These are phyloP conservation scores for Gossypium ekmanianum DNA, from an alignment of 345 rosid species.

Conservation along the genomic window DNA sequence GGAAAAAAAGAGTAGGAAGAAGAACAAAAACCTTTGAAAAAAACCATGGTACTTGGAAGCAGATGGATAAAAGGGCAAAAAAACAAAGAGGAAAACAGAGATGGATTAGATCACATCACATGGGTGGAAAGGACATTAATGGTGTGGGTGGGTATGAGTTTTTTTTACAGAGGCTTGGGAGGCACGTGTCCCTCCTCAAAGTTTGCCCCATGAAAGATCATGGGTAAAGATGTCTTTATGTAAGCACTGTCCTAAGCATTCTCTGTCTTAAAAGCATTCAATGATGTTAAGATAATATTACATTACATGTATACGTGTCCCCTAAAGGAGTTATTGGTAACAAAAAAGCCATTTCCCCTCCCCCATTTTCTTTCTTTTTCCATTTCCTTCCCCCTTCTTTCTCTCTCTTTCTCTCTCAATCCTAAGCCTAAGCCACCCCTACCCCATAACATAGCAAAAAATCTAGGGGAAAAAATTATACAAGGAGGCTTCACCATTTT, in stretches of 20 bases:
- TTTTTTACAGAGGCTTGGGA: not conserved
- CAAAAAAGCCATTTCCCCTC: constrained; percentile 12
- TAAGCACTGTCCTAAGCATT: constrained; percentile 4
- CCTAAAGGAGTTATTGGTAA: constrained; percentile 12
- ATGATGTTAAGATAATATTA: constrained; percentile 17
- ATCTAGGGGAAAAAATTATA: not conserved
- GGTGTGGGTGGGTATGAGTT: constrained; percentile 23
- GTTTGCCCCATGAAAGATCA: constrained; percentile 26
- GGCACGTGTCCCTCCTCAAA: constrained; percentile 44
- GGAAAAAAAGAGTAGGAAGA: not conserved
- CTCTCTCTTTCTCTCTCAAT: not conserved
- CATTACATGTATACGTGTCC: constrained; percentile 47
- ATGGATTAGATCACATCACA: not conserved
- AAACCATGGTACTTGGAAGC: too few relatives aligned
- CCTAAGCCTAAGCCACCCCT: constrained; percentile 13
- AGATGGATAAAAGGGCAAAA: not conserved
- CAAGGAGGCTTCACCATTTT: not conserved
- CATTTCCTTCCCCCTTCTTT: not conserved
- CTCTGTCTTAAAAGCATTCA: constrained; percentile 23
- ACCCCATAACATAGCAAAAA: not conserved
- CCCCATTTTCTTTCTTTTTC: not conserved
- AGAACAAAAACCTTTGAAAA: not conserved
- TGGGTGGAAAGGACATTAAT: constrained; percentile 14
- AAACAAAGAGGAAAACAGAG: not conserved
- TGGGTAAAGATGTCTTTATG: constrained; percentile 28